phyloP scores from a whole-genome alignment of 2,329 filamentous ascomycete species.

The Bretziella fagacearum region DNA sequence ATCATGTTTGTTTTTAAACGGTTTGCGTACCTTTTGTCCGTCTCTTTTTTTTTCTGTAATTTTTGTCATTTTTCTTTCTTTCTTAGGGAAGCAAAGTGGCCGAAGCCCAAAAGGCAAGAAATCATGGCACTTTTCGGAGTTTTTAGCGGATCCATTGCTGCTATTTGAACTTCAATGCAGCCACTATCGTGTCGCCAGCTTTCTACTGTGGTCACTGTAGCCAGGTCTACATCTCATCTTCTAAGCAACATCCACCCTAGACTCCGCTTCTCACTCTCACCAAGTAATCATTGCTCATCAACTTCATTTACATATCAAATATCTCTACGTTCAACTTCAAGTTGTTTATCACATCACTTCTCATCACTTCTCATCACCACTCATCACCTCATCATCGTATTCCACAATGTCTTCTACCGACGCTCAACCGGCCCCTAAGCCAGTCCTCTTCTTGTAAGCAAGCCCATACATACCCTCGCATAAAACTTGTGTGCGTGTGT shows the following conservation, averaged over 20 bases:
- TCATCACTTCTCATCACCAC: neutral
- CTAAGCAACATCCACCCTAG: neutral
- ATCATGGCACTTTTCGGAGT: too few relatives aligned
- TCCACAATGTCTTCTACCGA: neutral
- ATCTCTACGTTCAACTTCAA: neutral
- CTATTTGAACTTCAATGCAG: neutral
- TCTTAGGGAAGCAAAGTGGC: too few relatives aligned
- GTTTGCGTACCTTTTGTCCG: too few relatives aligned
- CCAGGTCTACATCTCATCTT: neutral
- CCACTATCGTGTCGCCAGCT: neutral
- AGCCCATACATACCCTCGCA: neutral
- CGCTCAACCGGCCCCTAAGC: neutral
- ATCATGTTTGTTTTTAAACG: too few relatives aligned
- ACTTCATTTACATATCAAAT: too few relatives aligned
- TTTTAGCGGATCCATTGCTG: too few relatives aligned
- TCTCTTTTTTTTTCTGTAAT: too few relatives aligned
- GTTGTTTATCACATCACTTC: neutral
- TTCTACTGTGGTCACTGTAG: neutral
- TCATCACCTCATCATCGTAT: too few relatives aligned
- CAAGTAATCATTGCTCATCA: too few relatives aligned
- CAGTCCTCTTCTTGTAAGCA: conserved; percentile 6
- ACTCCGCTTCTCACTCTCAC: conserved; percentile 1
- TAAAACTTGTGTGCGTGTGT: too few relatives aligned
- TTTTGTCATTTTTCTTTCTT: too few relatives aligned
- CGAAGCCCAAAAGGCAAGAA: too few relatives aligned